Percentiles rank a stretch among this genome's conserved stretches.
Evolutionary conservation across 768 basidiomycete genomes (phyloP).

Genomic region (Lactarius hatsudake): DNA sequence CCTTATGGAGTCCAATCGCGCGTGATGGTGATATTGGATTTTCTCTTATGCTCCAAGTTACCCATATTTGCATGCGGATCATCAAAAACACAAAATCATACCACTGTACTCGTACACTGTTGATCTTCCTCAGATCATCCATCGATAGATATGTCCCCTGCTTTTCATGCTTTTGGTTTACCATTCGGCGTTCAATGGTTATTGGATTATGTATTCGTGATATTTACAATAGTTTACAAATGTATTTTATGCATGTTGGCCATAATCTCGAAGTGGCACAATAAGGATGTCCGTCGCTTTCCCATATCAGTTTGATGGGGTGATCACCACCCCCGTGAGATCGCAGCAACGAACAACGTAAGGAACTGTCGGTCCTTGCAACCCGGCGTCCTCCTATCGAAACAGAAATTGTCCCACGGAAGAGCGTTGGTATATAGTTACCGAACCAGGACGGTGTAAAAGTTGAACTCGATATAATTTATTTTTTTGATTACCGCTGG

Average conservation of each 20-base stretch:
- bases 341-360: background rate
- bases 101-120: background rate
- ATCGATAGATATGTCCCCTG: background rate
- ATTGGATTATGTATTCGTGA: background rate
- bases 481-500: background rate
- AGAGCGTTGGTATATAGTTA: background rate
- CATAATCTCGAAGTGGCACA: background rate
- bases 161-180: background rate
- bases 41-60: background rate
- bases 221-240: background rate
- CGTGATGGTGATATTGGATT: constrained; percentile 3
- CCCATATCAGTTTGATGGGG: too few species aligned
- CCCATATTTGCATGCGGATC: background rate
- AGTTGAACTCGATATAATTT: background rate
- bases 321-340: background rate
- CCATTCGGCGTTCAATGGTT: background rate
- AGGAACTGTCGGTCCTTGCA: background rate
- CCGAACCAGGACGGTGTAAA: background rate
- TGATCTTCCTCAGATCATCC: background rate
- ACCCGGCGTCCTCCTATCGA: background rate
- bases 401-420: background rate
- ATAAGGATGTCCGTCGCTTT: background rate
- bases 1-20: constrained; percentile 14
- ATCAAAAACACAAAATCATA: background rate
- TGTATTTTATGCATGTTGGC: background rate